Evolutionary conservation across 2,329 filamentous ascomycete genomes (phyloP), one percentile per base, ranked within the genome.

Genomic region (Sporothrix euskadiensis): DNA sequence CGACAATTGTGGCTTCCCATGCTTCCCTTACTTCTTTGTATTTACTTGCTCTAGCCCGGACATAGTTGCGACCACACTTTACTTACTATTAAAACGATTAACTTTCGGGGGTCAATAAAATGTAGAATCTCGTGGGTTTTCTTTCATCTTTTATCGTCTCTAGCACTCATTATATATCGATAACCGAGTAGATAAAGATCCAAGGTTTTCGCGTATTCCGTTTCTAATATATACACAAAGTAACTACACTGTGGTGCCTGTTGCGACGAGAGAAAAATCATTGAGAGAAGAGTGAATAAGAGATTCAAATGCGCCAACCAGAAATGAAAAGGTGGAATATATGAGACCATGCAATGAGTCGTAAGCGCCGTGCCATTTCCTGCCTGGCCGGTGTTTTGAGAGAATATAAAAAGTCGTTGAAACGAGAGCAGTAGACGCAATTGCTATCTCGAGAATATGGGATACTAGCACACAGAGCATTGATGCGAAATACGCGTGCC

Each of bases 201-300:
- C 14, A n/a, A 39, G 12, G 26, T 10, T 49, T 7, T 26, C 41
- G 49, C 4, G 41, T 49, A 14, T 32, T 22, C 26, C 41, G 44
- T 68, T 49, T 52, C 7, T 16, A 12, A 30, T 70, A 70, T 70
- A 14, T 57, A 57, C 22, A 59, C 12, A 19, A 19, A 70, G 22
- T 47, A 39, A 70, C 30, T 41, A n/a, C 44, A 66, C 39, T 12
- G 19, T n/a, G 32, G 19, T 52, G 65, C 16, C 26, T 14, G 44
- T 47, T 68, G 35, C 9, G 19, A 39, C 3, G 10, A 52, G 19
- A 16, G 49, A 26, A 19, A 12, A 54, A 71, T 39, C 57, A 71
- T 49, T 49, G 39, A 63, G 54, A 59, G 69, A 71, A 59, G 56
- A 71, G 69, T 32, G 44, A 68, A 71, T 44, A 35, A 22, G 39